Evolutionary conservation across 2,329 filamentous ascomycete genomes (phyloP), one percentile per base, ranked within the genome.

Genomic region (Ceratocystis albifundus): DNA sequence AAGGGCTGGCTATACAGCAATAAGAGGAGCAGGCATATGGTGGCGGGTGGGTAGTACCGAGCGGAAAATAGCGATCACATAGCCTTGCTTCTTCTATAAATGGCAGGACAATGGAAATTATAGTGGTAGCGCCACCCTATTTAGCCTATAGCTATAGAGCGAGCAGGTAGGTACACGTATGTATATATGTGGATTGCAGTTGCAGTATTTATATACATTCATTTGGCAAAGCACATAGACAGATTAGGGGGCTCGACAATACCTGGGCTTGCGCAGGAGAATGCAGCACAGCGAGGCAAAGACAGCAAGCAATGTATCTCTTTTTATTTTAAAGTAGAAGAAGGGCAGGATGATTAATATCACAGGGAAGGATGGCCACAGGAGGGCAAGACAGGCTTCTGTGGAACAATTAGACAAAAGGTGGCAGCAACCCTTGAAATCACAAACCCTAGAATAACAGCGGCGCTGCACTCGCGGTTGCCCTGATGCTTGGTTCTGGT

Each of bases 71-170:
- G 36, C 48, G 22, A 41, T 15, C 36, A 53, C n/a, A 28, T n/a
- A 32, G 53, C 53, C 53, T 57, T 57, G 53, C 53, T 28, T 17
- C 53, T 57, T 57, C 53, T 57, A 30, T 57, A 57, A 57, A n/a
- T 28, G 53, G 3, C 22, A 30, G 25, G 28, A n/a, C 53, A 8
- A 30, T 32, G 15, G n/a, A 32, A 15, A 7, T 53, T 57, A 32
- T 57, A 17, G 53, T 6, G 25, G 22, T 17, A 20, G 30, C 22
- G 28, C 25, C 53, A 48, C 46, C 46, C 20, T 48, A 20, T 50
- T 50, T 25, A 50, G 36, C 36, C 36, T 15, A 12, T n/a, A n/a
- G n/a, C n/a, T 15, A 41, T 41, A 48, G 20, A 20, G 4, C 46
- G 20, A 48, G 7, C 3, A 48, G 46, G 46, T 10, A 48, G 46